These are phyloP conservation scores for Syncephalastrum monosporum DNA, from an alignment of 371 early-diverging fungal genomes.

Conservation along the genomic window DNA sequence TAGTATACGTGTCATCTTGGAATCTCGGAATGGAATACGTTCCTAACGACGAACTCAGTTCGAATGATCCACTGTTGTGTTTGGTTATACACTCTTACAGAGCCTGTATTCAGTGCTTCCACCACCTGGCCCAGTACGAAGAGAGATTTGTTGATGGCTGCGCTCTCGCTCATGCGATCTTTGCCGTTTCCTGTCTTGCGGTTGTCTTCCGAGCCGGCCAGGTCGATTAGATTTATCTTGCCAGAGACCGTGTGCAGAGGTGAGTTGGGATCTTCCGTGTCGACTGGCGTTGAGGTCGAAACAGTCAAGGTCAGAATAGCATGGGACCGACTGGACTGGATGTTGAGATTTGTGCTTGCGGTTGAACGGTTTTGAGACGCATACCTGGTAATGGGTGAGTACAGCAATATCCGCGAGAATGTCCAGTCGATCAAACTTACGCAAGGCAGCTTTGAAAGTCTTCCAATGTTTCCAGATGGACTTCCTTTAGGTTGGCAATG, in stretches of 20 bases:
- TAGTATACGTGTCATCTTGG: conserved; percentile 74
- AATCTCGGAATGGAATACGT: conserved; percentile 74
- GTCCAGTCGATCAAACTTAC: conserved; percentile 5
- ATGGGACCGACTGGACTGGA: conserved; percentile 63
- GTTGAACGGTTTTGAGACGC: conserved; percentile 59
- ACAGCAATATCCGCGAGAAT: too few relatives aligned
- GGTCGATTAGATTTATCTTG: conserved; percentile 66
- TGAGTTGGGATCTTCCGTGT: not conserved
- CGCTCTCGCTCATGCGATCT: conserved; percentile 65
- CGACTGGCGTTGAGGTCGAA: conserved; percentile 10
- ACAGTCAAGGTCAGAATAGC: conserved; percentile 54
- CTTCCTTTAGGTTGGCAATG: conserved; percentile 57
- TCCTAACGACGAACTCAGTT: conserved; percentile 7
- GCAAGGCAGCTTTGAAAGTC: conserved; percentile 53
- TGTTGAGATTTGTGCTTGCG: conserved; percentile 68
- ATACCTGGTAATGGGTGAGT: conserved; percentile 4
- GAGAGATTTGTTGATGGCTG: conserved; percentile 73
- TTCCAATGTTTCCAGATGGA: conserved; percentile 28
- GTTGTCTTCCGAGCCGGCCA: conserved; percentile 82
- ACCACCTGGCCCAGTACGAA: conserved; percentile 77
- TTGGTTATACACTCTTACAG: conserved; percentile 22
- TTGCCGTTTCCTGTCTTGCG: conserved; percentile 66
- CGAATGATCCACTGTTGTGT: too few relatives aligned
- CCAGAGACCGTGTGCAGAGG: conserved; percentile 26
- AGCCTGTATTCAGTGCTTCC: conserved; percentile 60